Evolutionary conservation across 257 asterid species (phyloP).

Genomic region (Gynochthodes officinalis): DNA sequence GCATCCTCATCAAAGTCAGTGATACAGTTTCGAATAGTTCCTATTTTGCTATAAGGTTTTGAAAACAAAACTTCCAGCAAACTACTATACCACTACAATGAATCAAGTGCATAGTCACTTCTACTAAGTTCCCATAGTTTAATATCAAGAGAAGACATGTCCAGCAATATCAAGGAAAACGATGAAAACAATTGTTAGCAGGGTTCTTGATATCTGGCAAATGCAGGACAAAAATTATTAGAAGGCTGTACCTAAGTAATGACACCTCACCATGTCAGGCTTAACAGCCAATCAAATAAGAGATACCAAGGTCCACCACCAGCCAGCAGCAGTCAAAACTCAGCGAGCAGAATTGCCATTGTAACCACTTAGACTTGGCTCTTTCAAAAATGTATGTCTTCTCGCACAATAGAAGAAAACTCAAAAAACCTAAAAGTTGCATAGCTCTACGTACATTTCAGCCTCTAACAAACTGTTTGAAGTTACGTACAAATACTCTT

Average conservation of each 20-base stretch:
- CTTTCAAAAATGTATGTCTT: slow-evolving; percentile 37
- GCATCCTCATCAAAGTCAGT: neutral
- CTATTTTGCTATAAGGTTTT: neutral
- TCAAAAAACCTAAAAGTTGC: slow-evolving; percentile 18
- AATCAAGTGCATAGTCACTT: neutral
- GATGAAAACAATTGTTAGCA: slow-evolving; percentile 13
- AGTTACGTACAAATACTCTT: slow-evolving; percentile 8
- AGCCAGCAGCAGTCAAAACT: slow-evolving; percentile 47
- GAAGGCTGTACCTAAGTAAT: slow-evolving; percentile 43
- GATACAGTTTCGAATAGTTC: neutral
- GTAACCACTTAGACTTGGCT: slow-evolving; percentile 35
- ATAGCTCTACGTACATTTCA: slow-evolving; percentile 21
- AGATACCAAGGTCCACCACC: slow-evolving; percentile 42
- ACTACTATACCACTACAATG: neutral
- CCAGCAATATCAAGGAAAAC: neutral
- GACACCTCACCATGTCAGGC: slow-evolving; percentile 71
- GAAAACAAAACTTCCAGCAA: neutral
- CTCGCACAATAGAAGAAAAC: slow-evolving; percentile 35
- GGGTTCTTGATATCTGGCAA: slow-evolving; percentile 26
- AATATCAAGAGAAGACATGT: neutral
- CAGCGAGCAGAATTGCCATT: slow-evolving; percentile 36
- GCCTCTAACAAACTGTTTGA: slow-evolving; percentile 24
- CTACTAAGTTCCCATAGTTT: neutral
- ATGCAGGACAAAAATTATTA: slow-evolving; percentile 29
- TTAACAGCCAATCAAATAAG: slow-evolving; percentile 48